phyloP scores from a whole-genome alignment of 1,139 yeast species.

The Ogataea hybrid region DNA sequence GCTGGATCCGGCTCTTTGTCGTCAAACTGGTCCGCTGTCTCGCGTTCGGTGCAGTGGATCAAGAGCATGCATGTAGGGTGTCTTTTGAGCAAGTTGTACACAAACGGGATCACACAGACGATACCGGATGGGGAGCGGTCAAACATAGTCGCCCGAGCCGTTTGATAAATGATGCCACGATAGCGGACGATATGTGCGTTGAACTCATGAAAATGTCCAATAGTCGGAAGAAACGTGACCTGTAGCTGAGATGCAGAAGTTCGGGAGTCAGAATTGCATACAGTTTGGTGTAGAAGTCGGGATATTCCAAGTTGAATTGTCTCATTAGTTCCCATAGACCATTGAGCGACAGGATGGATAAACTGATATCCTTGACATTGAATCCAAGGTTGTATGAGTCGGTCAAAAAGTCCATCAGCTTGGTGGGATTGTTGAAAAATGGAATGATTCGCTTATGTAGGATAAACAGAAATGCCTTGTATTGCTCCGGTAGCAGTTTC shows the following conservation, averaged over 20 bases:
- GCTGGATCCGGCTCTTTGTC: constrained; percentile 68
- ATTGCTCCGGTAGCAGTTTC: constrained; percentile 46
- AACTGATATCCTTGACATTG: constrained; percentile 45
- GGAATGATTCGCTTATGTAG: constrained; percentile 87
- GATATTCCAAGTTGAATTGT: constrained; percentile 83
- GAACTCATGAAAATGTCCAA: constrained; percentile 84
- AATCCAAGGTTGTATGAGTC: constrained; percentile 62
- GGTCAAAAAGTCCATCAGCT: constrained; percentile 89
- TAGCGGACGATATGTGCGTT: constrained; percentile 78
- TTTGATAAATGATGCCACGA: constrained; percentile 89
- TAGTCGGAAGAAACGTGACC: constrained; percentile 85
- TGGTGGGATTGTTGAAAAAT: constrained; percentile 72
- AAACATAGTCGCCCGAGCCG: constrained; percentile 71
- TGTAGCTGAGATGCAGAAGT: constrained; percentile 71
- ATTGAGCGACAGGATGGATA: constrained; percentile 80
- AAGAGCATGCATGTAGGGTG: constrained; percentile 94
- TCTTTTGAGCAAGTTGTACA: constrained; percentile 81
- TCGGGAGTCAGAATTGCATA: constrained; percentile 77
- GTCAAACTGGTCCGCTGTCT: constrained; percentile 62
- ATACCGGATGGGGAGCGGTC: constrained; percentile 90
- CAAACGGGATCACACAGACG: constrained; percentile 84
- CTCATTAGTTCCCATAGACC: constrained; percentile 87
- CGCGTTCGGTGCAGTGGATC: constrained; percentile 56
- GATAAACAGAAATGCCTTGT: constrained; percentile 64
- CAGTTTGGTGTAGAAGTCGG: constrained; percentile 80